Evolutionary conservation across 176 grass and related monocot genomes (phyloP), one percentile per base, ranked within the genome.

Genomic region (Carex scoparia): DNA sequence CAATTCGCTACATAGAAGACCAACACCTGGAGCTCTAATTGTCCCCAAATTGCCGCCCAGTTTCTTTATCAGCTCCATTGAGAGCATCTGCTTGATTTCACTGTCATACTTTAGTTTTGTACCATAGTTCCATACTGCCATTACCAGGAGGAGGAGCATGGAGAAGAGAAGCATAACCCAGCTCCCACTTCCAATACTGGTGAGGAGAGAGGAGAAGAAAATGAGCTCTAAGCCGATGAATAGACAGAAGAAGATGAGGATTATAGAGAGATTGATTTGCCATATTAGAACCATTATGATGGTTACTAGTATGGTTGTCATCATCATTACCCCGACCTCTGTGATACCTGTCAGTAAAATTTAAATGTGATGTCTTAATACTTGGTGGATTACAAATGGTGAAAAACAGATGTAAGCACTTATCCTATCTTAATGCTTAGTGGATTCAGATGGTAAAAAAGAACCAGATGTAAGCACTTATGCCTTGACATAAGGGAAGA

Each of bases 271-370:
- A 69, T 92, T 68, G 53, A 71, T 90, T 89, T 98, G 89, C 95
- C 95, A 98, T 88, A 98, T 98, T 61, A 98, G 82, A 89, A 95
- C 89, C 95, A 98, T 98, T 90, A 98, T 92, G n/a, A 95, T 89
- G 83, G 91, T 89, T 86, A 95, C 89, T 83, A 93, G 87, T 64
- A 98, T 68, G 0, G 95, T 98, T 68, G 93, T 89, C 89, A 93
- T 95, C 88, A 95, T 93, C 95, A 98, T 95, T 84, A 98, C 91
- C 8, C 95, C 93, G 84, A 95, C 85, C 87, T 98, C 95, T 58
- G 89, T 86, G 55, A 98, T 95, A 85, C 91, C 95, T 94, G 90
- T 85, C 87, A 37, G 87, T 81, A 42, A 67, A 87, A 88, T 33
- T 61, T 19, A 55, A 81, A 72, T 46, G 84, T 78, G 55, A 37